Conservation (phyloP, 2,329 filamentous ascomycete species). For the Penicillium sp. region DNA sequence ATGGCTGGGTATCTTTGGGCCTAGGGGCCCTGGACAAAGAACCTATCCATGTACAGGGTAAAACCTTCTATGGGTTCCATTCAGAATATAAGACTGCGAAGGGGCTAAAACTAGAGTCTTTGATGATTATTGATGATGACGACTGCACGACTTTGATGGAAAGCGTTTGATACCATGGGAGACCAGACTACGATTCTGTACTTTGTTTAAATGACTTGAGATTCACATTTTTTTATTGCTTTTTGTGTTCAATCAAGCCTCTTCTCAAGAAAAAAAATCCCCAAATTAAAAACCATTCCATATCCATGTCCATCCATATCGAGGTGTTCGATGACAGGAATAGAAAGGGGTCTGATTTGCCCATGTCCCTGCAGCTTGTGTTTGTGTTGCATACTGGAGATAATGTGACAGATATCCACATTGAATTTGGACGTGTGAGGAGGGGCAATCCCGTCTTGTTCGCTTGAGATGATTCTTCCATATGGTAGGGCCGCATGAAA, state of each 20-base stretch:
- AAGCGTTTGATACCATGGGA: slow-evolving; percentile 6
- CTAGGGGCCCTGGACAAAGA: background rate
- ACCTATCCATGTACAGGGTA: background rate
- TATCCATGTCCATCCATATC: background rate
- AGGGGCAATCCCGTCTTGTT: background rate
- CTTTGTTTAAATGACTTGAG: slow-evolving; percentile 1
- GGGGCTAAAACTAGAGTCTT: background rate
- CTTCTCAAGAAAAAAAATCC: background rate
- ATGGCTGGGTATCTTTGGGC: background rate
- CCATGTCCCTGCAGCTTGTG: background rate
- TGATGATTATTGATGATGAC: slow-evolving; percentile 13
- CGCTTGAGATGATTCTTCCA: background rate
- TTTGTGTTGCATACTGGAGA: background rate
- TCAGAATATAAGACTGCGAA: background rate
- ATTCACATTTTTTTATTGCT: slow-evolving; percentile 1
- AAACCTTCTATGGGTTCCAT: background rate
- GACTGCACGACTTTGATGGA: slow-evolving; percentile 7
- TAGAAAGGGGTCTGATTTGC: background rate
- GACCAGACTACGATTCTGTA: slow-evolving; percentile 1
- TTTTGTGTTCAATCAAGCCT: slow-evolving; percentile 1
- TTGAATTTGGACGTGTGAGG: background rate
- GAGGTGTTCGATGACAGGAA: background rate
- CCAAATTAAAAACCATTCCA: background rate
- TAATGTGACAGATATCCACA: background rate
- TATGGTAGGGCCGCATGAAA: background rate